Evolutionary conservation across 495 filamentous ascomycete genomes (phyloP), one percentile per base, ranked within the genome.

Genomic region (Daldinia decipiens): DNA sequence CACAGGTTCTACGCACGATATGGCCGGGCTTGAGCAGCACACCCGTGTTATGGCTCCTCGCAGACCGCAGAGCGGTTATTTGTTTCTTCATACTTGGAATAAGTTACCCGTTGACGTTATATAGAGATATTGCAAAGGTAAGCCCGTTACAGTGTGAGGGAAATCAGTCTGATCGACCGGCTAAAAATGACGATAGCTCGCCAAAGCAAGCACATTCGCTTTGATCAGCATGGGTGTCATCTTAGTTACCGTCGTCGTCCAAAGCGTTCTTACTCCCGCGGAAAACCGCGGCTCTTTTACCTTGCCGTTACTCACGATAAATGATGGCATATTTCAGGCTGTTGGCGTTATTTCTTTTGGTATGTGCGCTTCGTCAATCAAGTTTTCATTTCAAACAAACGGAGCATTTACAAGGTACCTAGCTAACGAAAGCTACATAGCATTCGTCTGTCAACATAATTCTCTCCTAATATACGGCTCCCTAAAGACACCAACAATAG

Each of bases 331-430:
- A 52, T 96, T 98, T 72, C 93, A 97, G 78, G 95, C 95, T 15
- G 91, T 98, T 69, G 95, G 96, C 21, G 95, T 98, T 40, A 99
- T 99, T 71, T 97, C 95, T 3, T 99, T 99, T 82, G 93, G 92
- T 94, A 85, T 50, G 87, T 45, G 24, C 4, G 12, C 40, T 59
- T 19, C 47, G 17, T 47, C 15, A 21, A 34, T 57, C 57, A 63
- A 34, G 43, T 2, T 47, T 24, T 9, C n/a, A n/a, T n/a, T n/a
- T n/a, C n/a, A 5, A 38, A 26, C 8, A 57, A 9, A 24, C 21
- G 21, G 21, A n/a, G 19, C 19, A 34, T 36, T 36, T 36, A 13
- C 12, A 36, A 36, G 21, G 50, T 69, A 40, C 71, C 87, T 78
- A 40, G 72, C 87, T 78, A 74, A 73, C 29, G 13, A 15, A 12